Evolutionary conservation across 2,329 filamentous ascomycete genomes (phyloP).

Genomic region (Cercospora citrullina): DNA sequence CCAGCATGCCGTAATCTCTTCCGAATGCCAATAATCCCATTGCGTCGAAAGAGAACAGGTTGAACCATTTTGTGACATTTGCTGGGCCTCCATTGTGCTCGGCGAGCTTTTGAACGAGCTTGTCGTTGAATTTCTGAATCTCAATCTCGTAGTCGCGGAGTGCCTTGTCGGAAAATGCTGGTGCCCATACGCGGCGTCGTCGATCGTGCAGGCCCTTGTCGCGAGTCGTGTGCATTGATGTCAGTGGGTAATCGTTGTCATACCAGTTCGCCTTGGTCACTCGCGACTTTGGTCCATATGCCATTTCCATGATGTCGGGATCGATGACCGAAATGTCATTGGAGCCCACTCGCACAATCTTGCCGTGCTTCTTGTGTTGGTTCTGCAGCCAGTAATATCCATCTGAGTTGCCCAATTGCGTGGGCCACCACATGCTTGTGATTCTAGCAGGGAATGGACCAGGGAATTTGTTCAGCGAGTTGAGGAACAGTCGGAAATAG

Average conservation of each 20-base stretch:
- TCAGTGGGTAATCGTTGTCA: slow-evolving; percentile 37
- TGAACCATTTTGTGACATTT: slow-evolving; percentile 45
- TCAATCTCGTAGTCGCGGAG: slow-evolving; percentile 47
- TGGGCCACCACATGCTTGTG: slow-evolving; percentile 38
- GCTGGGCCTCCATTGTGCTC: slow-evolving; percentile 36
- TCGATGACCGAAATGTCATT: slow-evolving; percentile 42
- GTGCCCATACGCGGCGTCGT: slow-evolving; percentile 46
- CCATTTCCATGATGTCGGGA: slow-evolving; percentile 41
- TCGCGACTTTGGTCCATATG: slow-evolving; percentile 43
- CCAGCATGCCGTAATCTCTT: slow-evolving; percentile 44
- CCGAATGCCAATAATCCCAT: slow-evolving; percentile 51
- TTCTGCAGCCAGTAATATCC: slow-evolving; percentile 34
- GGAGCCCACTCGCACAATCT: slow-evolving; percentile 41
- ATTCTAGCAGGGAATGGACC: slow-evolving; percentile 40
- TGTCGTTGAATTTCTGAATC: slow-evolving; percentile 41
- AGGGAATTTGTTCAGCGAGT: slow-evolving; percentile 39
- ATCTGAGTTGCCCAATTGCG: slow-evolving; percentile 33
- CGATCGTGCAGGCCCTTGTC: slow-evolving; percentile 42
- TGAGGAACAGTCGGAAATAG: slow-evolving; percentile 41
- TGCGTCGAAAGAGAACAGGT: slow-evolving; percentile 49
- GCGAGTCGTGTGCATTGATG: slow-evolving; percentile 45
- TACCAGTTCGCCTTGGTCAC: slow-evolving; percentile 49
- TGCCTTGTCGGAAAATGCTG: slow-evolving; percentile 45
- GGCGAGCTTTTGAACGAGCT: slow-evolving; percentile 39
- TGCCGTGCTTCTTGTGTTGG: slow-evolving; percentile 41